phyloP scores from a whole-genome alignment of 305 asterid genomes.

The Fraxinus paxiana region DNA sequence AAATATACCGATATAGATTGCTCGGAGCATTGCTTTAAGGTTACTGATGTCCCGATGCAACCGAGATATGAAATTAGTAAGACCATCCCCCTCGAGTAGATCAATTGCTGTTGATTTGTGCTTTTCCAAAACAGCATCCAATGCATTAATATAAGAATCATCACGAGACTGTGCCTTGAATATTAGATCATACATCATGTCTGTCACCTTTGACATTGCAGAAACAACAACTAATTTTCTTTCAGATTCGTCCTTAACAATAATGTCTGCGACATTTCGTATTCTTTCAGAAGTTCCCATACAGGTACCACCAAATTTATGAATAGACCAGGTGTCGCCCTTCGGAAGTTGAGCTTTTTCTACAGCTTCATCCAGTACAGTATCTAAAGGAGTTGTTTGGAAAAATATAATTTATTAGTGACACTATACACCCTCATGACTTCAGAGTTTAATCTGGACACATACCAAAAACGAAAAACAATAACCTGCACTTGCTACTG shows the following conservation, averaged over 20 bases:
- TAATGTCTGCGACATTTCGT: slow-evolving; percentile 69
- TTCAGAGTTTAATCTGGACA: background rate
- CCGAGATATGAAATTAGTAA: slow-evolving; percentile 54
- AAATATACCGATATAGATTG: slow-evolving; percentile 72
- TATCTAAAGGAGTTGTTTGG: slow-evolving; percentile 28
- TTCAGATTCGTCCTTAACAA: slow-evolving; percentile 64
- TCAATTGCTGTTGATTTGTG: slow-evolving; percentile 74
- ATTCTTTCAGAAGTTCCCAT: slow-evolving; percentile 88
- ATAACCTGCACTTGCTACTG: slow-evolving; percentile 61
- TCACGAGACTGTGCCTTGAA: slow-evolving; percentile 76
- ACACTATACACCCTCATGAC: background rate
- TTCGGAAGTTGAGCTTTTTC: slow-evolving; percentile 54
- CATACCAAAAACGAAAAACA: background rate
- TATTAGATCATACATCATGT: slow-evolving; percentile 93
- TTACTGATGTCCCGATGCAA: slow-evolving; percentile 70
- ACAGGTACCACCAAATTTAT: slow-evolving; percentile 96
- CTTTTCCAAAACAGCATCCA: slow-evolving; percentile 76
- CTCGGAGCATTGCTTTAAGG: slow-evolving; percentile 91
- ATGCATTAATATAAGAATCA: slow-evolving; percentile 55
- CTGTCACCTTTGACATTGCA: slow-evolving; percentile 96
- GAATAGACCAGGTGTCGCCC: slow-evolving; percentile 89
- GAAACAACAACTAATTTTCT: slow-evolving; percentile 87
- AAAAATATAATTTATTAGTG: slow-evolving; percentile 8
- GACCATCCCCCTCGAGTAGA: slow-evolving; percentile 76
- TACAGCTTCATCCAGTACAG: slow-evolving; percentile 49